Evolutionary conservation across 2,329 filamentous ascomycete species (phyloP).

Genomic region (Verticillium longisporum): DNA sequence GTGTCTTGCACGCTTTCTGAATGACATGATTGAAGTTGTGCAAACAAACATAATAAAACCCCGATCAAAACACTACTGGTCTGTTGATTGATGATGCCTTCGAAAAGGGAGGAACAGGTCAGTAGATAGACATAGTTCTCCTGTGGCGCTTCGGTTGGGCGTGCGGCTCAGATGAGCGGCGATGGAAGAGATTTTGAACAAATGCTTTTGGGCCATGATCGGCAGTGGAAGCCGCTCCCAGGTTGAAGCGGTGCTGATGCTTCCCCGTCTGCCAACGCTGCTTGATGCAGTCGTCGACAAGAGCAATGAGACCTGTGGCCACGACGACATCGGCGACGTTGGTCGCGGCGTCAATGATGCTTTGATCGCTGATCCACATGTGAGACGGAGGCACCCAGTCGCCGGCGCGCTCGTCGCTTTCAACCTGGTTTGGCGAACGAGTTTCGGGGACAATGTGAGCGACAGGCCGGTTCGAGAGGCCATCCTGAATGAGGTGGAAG

Average conservation of each 20-base stretch:
- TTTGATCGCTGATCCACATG: conserved; percentile 79
- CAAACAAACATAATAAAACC: background rate
- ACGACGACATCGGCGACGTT: conserved; percentile 88
- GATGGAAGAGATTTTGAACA: conserved; percentile 32
- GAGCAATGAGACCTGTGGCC: conserved; percentile 78
- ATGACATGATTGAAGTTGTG: background rate
- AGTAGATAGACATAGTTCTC: background rate
- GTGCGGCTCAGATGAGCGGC: conserved; percentile 28
- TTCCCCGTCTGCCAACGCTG: conserved; percentile 58
- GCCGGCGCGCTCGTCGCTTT: conserved; percentile 68
- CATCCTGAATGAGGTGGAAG: conserved; percentile 71
- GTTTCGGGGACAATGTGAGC: conserved; percentile 82
- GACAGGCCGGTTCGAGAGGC: conserved; percentile 49
- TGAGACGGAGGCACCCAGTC: conserved; percentile 88
- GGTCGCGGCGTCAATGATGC: conserved; percentile 60
- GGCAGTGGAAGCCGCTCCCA: conserved; percentile 26
- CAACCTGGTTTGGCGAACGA: conserved; percentile 62
- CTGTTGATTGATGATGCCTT: background rate
- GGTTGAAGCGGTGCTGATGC: conserved; percentile 24
- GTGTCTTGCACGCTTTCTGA: background rate
- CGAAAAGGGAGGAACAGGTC: background rate
- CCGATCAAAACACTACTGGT: background rate
- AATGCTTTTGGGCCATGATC: conserved; percentile 24
- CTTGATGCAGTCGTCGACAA: conserved; percentile 90
- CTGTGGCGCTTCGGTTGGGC: background rate